Conservation (phyloP, 2,329 filamentous ascomycete species). For the Cercospora sesami region DNA sequence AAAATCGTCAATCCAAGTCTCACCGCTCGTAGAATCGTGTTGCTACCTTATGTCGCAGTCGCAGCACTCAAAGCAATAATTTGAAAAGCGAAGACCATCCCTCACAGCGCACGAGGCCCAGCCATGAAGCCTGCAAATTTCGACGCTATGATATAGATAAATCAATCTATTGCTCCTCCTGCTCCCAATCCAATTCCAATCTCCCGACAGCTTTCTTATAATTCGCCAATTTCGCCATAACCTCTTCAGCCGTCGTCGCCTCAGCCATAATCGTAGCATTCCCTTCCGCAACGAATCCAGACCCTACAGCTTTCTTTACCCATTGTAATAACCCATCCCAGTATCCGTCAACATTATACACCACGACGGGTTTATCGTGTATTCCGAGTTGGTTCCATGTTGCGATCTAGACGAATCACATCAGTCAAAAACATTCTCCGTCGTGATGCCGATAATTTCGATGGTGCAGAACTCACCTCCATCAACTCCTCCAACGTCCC, state of each 20-base stretch:
- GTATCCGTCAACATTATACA: slow-evolving; percentile 63
- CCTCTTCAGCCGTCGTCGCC: slow-evolving; percentile 69
- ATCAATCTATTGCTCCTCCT: slow-evolving; percentile 30
- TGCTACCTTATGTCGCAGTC: too few relatives aligned
- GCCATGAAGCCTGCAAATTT: neutral
- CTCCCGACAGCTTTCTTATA: slow-evolving; percentile 75
- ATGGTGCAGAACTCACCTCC: slow-evolving; percentile 58
- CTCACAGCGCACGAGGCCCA: neutral
- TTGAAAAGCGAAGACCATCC: too few relatives aligned
- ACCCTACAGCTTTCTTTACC: slow-evolving; percentile 71
- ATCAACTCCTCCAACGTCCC: slow-evolving; percentile 96
- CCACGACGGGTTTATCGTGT: slow-evolving; percentile 73
- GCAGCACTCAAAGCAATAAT: too few relatives aligned
- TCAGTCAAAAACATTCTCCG: too few relatives aligned
- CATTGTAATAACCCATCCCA: slow-evolving; percentile 84
- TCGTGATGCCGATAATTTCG: too few relatives aligned
- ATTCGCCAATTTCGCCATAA: slow-evolving; percentile 65
- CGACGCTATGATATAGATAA: neutral
- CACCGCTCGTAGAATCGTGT: too few relatives aligned
- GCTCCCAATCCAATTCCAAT: slow-evolving; percentile 78
- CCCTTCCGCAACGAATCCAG: slow-evolving; percentile 71
- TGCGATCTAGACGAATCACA: slow-evolving; percentile 42
- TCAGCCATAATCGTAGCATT: slow-evolving; percentile 78
- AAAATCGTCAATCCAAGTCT: too few relatives aligned
- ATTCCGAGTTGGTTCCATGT: slow-evolving; percentile 96